phyloP scores from a whole-genome alignment of 495 filamentous ascomycete genomes.

The Halenospora varia region DNA sequence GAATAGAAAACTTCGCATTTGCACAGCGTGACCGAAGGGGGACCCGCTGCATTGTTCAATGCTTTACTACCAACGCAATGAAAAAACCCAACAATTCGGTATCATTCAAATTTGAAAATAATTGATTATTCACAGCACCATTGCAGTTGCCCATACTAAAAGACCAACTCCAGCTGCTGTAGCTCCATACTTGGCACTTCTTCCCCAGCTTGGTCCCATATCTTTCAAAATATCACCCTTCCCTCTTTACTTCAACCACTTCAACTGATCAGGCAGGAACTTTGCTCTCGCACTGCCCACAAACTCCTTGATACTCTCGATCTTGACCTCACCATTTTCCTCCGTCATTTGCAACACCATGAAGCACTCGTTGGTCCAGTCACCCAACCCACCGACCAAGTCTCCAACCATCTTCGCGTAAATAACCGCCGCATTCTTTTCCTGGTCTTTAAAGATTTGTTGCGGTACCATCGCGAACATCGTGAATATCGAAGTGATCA shows the following conservation, averaged over 20 bases:
- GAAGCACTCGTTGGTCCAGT: constrained; percentile 40
- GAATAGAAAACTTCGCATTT: too few relatives aligned
- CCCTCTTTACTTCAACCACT: too few relatives aligned
- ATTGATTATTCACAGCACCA: too few relatives aligned
- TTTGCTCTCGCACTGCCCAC: constrained; percentile 37
- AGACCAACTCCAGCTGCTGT: too few relatives aligned
- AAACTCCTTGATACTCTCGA: constrained; percentile 35
- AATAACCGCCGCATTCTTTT: constrained; percentile 26
- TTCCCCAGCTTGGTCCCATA: not conserved
- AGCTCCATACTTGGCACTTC: not conserved
- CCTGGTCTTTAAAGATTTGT: constrained; percentile 31
- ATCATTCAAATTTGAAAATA: too few relatives aligned
- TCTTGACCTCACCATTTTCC: constrained; percentile 27
- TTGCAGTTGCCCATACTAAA: too few relatives aligned
- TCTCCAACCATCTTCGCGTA: constrained; percentile 31
- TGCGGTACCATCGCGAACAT: constrained; percentile 34
- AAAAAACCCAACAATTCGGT: too few relatives aligned
- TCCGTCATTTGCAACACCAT: constrained; percentile 31
- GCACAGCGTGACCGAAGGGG: too few relatives aligned
- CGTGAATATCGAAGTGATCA: constrained; percentile 36
- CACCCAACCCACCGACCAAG: constrained; percentile 19
- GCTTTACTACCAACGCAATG: too few relatives aligned
- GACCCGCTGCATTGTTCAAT: too few relatives aligned
- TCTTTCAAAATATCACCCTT: not conserved
- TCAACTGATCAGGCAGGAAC: constrained; percentile 30